These are phyloP conservation scores for Chlamydomonas applanata DNA, from an alignment of 139 green algal genomes.

Conservation along the genomic window DNA sequence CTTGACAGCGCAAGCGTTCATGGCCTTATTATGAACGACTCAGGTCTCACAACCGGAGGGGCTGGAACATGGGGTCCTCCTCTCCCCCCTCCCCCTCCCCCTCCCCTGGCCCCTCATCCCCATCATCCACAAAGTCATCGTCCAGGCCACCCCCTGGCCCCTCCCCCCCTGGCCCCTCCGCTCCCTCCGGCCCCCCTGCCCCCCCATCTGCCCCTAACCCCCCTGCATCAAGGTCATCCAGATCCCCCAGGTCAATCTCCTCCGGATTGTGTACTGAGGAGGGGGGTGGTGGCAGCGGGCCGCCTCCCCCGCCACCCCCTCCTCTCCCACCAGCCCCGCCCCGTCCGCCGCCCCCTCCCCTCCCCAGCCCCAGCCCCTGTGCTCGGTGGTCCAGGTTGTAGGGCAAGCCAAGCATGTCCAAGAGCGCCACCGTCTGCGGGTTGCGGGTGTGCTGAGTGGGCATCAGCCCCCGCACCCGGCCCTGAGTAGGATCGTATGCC, in stretches of 20 bases:
- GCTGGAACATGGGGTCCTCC: conserved; percentile 41
- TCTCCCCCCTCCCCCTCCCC: neutral
- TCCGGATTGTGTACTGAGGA: conserved; percentile 54
- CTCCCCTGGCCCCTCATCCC: conserved; percentile 22
- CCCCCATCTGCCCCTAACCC: neutral
- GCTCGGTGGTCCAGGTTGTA: conserved; percentile 45
- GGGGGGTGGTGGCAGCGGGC: neutral
- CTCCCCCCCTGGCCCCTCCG: no score
- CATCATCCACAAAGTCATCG: conserved; percentile 45
- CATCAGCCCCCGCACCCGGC: conserved; percentile 23
- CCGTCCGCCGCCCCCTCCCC: neutral
- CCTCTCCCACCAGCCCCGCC: neutral
- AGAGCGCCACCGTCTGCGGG: conserved; percentile 60
- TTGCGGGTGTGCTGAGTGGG: conserved; percentile 20
- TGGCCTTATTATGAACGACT: no score
- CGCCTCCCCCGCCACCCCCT: neutral
- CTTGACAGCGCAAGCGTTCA: no score
- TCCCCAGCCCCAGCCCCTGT: neutral
- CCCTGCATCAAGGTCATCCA: conserved; percentile 22
- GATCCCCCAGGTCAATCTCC: conserved; percentile 64
- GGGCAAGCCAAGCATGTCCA: conserved; percentile 69
- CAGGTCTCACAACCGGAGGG: conserved; percentile 1
- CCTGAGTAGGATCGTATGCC: conserved; percentile 41
- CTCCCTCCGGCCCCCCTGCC: conserved; percentile 19
- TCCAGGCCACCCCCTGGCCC: no score